A percentile compares a stretch with the other conserved stretches of the same genome.
These are phyloP conservation scores for Aspergillus fijiensis DNA, from an alignment of 2,329 filamentous ascomycete species.

Conservation along the genomic window DNA sequence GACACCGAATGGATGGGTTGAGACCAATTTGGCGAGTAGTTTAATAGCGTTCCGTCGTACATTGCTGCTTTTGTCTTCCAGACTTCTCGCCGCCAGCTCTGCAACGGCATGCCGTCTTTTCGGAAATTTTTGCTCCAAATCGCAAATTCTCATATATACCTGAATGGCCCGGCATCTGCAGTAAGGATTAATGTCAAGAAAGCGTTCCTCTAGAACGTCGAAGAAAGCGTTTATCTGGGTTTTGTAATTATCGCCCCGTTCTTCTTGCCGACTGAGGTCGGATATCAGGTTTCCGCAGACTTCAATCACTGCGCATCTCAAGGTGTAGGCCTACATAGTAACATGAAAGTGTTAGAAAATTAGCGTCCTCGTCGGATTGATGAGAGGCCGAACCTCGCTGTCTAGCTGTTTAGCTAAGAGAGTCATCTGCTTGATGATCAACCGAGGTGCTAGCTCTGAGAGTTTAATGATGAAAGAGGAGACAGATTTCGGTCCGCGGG, in stretches of 20 bases:
- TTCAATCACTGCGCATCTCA: constrained; percentile 91
- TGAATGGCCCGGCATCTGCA: constrained; percentile 89
- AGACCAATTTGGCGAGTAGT: constrained; percentile 80
- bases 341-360: constrained; percentile 7
- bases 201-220: constrained; percentile 92
- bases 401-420: constrained; percentile 91
- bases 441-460: constrained; percentile 83
- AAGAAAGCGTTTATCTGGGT: constrained; percentile 96
- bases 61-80: constrained; percentile 98
- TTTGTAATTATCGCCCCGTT: constrained; percentile 88
- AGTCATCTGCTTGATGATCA: constrained; percentile 98
- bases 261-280: constrained; percentile 86
- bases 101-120: constrained; percentile 86
- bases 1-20: constrained; percentile 89
- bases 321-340: constrained; percentile 71
- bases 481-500: constrained; percentile 91
- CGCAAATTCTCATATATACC: constrained; percentile 87
- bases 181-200: constrained; percentile 95
- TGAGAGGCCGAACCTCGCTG: constrained; percentile 70
- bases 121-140: constrained; percentile 93
- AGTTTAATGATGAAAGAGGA: constrained; percentile 91
- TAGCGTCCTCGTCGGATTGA: not conserved
- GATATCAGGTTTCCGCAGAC: constrained; percentile 94
- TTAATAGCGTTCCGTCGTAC: constrained; percentile 95
- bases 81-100: constrained; percentile 80